Base-by-base conservation (phyloP, 768 basidiomycete genomes). In the Hypholoma sublateritium region DNA sequence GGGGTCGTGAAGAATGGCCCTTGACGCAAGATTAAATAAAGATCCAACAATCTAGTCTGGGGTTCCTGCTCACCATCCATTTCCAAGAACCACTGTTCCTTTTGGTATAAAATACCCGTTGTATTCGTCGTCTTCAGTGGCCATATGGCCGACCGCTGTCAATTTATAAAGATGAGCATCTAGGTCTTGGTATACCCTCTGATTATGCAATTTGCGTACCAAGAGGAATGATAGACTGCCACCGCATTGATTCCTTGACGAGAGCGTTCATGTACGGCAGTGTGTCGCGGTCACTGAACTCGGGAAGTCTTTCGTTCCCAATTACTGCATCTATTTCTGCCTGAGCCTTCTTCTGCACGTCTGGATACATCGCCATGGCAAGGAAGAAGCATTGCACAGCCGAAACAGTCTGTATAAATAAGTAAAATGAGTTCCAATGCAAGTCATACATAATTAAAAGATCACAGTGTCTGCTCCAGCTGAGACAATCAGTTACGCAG, bases 1-100 rank as follows among this genome's bases (percentile, higher is more conserved):
- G 8, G 69, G 62, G 58, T 82, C 76, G 74, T 78, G 64, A 17
- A 67, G 46, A 16, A 64, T 64, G 9, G 60, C 59, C 63, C 63
- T 64, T 35, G 22, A 12, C 22, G 1, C n/a, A 54, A 37, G 41
- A 22, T 14, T 46, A 9, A 21, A 21, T 22, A 11, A 39, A 16
- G 14, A 44, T n/a, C 4, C 48, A 52, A 7, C 55, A 11, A 36
- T 50, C 41, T 25, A 37, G 48, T 53, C 28, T 32, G 28, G 22
- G 13, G 21, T 32, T 14, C 34, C 19, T 17, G 35, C 61, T 24
- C 50, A 70, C 71, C 72, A 72, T 32, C 60, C 62, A 51, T 70
- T 71, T 19, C 67, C 68, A 17, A 72, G 56, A 13, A 73, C 60
- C 22, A 70, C 63, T 28, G 69, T 65, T 19, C 71, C 70, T 47